These are phyloP conservation scores for Cryptosporidium bovis DNA, from an alignment of 169 alveolate species.

Conservation along the genomic window DNA sequence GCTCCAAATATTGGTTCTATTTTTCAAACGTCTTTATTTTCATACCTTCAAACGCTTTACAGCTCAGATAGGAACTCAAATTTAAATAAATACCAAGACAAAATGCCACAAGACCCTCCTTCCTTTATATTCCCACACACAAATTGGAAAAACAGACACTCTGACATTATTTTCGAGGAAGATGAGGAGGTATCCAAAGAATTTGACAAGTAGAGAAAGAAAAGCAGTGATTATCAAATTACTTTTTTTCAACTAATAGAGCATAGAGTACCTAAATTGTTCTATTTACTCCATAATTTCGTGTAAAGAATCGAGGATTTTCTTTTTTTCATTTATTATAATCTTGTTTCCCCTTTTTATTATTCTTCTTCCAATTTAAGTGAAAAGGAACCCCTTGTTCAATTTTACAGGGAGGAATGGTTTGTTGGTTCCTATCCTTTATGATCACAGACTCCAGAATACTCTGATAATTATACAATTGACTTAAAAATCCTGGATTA, in stretches of 20 bases:
- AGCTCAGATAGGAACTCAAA: slow-evolving; percentile 26
- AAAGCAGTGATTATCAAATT: too few relatives aligned
- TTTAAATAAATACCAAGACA: slow-evolving; percentile 64
- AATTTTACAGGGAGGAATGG: neutral
- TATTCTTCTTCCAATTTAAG: slow-evolving; percentile 21
- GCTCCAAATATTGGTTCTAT: slow-evolving; percentile 68
- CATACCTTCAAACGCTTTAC: slow-evolving; percentile 56
- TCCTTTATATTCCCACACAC: slow-evolving; percentile 33
- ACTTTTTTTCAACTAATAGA: too few relatives aligned
- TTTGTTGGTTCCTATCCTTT: neutral
- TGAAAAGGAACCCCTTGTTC: slow-evolving; percentile 42
- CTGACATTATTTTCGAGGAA: slow-evolving; percentile 69
- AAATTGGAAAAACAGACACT: slow-evolving; percentile 68
- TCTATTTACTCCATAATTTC: too few relatives aligned
- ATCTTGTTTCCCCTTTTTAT: slow-evolving; percentile 5
- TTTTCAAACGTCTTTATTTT: slow-evolving; percentile 67
- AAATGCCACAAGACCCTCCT: slow-evolving; percentile 74
- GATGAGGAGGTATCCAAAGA: slow-evolving; percentile 68
- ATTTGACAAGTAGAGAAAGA: slow-evolving; percentile 15
- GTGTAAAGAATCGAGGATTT: neutral
- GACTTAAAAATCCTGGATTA: slow-evolving; percentile 53
- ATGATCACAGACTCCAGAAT: neutral
- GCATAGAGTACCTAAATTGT: too few relatives aligned
- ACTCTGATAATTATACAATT: slow-evolving; percentile 16
- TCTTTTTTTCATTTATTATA: neutral